Evolutionary conservation across 768 basidiomycete genomes (phyloP), one percentile per base, ranked within the genome.

Genomic region (Pleurotus sapidus): DNA sequence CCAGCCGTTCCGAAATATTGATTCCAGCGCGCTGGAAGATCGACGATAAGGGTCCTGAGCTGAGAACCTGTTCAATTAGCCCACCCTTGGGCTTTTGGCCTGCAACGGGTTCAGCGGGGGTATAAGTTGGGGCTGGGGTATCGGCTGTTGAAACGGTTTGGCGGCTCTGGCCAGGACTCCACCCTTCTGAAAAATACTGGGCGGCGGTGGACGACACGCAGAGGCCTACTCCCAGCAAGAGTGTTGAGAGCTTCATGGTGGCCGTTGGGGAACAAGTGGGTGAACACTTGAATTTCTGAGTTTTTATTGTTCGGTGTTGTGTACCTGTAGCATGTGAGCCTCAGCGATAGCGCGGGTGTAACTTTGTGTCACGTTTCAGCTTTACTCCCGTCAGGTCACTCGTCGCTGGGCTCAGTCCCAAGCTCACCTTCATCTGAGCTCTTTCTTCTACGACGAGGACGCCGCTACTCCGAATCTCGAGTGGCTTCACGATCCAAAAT

Each of bases 111-210:
- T 70, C 50, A 12, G 67, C 34, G 27, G 71, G 61, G 46, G 68
- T 59, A 17, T 63, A 62, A 40, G 65, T 54, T 43, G 64, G 48
- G 49, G 61, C 38, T 56, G 46, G 20, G 40, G 58, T 27, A 24
- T 55, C 58, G 17, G 61, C 25, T 27, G 60, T 53, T 24, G 60
- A 67, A 3, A 75, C 75, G 0, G 83, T 74, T 11, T 34, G 30
- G 30, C 30, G 30, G 11, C 30, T 34, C 65, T 92, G 86, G 25
- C 89, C 91, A 2, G 91, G 91, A 25, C 74, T 65, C 91, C 91
- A 93, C n/a, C 91, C 92, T 30, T 75, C 74, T 3, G 90, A 91
- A 70, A 92, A 87, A 70, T 91, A 92, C 61, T 89, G 85, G 11
- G 88, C 89, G 50, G 72, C 71, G 45, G 70, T 75, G 20, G 75